Conservation (phyloP, 140 eudicot genomes). For the Stevia rebaudiana region DNA sequence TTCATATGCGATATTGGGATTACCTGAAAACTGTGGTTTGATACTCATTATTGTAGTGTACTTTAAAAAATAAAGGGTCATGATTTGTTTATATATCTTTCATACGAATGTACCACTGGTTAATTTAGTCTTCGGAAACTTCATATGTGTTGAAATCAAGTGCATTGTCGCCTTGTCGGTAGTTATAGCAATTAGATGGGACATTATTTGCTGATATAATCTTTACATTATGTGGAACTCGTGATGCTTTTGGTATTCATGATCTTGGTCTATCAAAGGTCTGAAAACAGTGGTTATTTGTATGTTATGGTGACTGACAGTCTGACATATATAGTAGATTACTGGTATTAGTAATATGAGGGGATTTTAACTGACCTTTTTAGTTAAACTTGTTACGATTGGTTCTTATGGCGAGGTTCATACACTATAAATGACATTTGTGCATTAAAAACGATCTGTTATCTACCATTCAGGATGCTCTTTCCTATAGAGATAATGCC, state of each 20-base stretch:
- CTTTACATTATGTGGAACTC: background rate
- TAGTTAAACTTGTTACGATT: background rate
- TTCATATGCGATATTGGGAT: background rate
- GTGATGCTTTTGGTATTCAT: constrained; percentile 9
- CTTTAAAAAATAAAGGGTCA: background rate
- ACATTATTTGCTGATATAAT: background rate
- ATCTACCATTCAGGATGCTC: constrained; percentile 1
- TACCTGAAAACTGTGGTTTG: constrained; percentile 8
- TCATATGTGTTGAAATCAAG: background rate
- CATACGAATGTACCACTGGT: background rate
- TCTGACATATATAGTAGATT: background rate
- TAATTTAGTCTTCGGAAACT: constrained; percentile 8
- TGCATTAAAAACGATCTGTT: background rate
- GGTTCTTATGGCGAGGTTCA: background rate
- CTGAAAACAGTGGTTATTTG: constrained; percentile 13
- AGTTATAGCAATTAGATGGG: background rate
- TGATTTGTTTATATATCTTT: constrained; percentile 1
- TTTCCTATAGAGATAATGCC: background rate
- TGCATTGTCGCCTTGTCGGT: background rate
- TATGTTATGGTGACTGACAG: background rate
- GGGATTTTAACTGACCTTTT: constrained; percentile 7
- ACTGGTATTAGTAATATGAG: constrained; percentile 15
- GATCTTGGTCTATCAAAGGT: background rate
- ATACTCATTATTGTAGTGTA: background rate
- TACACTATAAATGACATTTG: background rate